Evolutionary conservation across 306 rosid genomes (phyloP), one percentile per base, ranked within the genome.

Genomic region (Pachyrhizus erosus): DNA sequence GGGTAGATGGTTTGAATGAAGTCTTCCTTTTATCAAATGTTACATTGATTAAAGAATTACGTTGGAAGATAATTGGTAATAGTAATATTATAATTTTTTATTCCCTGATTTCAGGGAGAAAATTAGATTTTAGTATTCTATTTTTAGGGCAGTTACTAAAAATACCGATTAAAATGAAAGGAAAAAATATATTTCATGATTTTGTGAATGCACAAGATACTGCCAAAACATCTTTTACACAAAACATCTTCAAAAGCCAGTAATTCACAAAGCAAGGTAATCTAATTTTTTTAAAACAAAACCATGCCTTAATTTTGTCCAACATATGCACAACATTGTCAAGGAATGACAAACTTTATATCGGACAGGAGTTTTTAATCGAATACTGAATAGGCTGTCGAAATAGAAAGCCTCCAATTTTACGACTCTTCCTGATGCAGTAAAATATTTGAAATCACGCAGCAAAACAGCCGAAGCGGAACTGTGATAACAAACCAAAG

Each of bases 401-500:
- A 31, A 31, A 33, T 57, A 70, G 81, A 66, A 42, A 48, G 83
- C 86, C 84, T 43, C 88, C 86, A 74, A 43, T 85, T 60, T 79
- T 27, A 80, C 79, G 69, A 54, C 61, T 61, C 66, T 42, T 61
- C 10, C 34, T 84, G 27, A 34, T 66, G 72, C 13, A 66, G n/a
- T 10, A 10, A 75, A 21, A 58, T 64, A 79, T 48, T 26, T 68
- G 82, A 67, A 46, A 73, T 60, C 74, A 42, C 80, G 52, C 62
- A 2, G 64, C 80, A 46, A 34, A 64, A 34, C 74, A 87, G 65
- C 52, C 72, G 84, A 73, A 42, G 77, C 81, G 75, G 29, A 90
- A 89, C 99, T 91, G 98, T 83, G 73, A 72, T 74, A 37, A 86
- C 49, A 89, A 57, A 78, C 52, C 70, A 83, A 83, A 80, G 73